Conservation (phyloP, 2,329 filamentous ascomycete genomes). For the Colletotrichum camelliae region DNA sequence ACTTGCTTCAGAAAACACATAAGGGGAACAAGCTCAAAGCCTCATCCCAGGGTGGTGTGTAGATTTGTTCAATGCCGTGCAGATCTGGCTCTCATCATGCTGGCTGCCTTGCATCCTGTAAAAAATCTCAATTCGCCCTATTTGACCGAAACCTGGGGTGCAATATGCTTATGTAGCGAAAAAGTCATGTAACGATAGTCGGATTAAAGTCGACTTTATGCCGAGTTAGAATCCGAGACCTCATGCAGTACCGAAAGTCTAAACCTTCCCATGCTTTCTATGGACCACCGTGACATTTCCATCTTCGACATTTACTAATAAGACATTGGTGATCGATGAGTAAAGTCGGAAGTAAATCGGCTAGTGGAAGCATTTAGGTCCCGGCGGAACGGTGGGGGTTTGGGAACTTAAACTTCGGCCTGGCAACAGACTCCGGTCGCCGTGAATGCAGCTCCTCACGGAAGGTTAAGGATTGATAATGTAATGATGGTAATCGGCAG, state of each 20-base stretch:
- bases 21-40: background rate
- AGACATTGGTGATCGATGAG: background rate
- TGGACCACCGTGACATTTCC: background rate
- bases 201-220: background rate
- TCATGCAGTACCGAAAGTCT: background rate
- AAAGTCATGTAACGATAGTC: background rate
- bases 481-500: background rate
- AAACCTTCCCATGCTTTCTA: background rate
- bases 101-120: background rate
- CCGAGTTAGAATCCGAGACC: background rate
- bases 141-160: background rate
- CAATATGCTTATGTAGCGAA: background rate
- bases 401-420: background rate
- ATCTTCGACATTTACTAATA: background rate
- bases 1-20: background rate
- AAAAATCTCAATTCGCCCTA: background rate
- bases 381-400: background rate
- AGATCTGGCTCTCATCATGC: background rate
- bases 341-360: background rate
- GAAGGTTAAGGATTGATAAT: background rate
- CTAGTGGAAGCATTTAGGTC: background rate
- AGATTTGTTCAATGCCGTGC: background rate
- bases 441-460: background rate
- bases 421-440: background rate
- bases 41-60: rapidly evolving